Percentiles rank a stretch among this genome's conserved stretches.
Evolutionary conservation across 116 monocot species (phyloP).

Genomic region (Posidonia oceanica): DNA sequence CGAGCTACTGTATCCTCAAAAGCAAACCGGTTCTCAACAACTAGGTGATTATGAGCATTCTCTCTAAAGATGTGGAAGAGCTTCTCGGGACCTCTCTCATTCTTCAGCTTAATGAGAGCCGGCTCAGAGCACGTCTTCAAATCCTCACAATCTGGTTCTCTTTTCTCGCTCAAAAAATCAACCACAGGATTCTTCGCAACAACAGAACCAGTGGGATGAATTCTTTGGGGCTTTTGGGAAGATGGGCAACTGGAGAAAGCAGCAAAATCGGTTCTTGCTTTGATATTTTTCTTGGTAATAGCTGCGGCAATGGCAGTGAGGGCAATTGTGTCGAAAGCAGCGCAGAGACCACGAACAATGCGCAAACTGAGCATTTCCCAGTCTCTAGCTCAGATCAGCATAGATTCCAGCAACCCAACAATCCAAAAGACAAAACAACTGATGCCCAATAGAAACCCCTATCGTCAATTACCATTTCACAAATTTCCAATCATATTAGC

Average conservation of each 20-base stretch:
- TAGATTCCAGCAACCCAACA: too few species aligned
- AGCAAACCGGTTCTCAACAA: conserved; percentile 70
- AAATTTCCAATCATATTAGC: too few species aligned
- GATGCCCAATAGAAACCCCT: too few species aligned
- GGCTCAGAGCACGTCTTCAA: conserved; percentile 24
- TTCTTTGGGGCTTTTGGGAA: conserved; percentile 24
- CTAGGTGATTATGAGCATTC: conserved; percentile 59
- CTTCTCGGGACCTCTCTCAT: conserved; percentile 66
- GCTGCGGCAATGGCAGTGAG: conserved; percentile 56
- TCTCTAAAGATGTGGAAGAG: conserved; percentile 53
- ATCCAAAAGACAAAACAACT: too few species aligned
- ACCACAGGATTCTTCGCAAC: conserved; percentile 8
- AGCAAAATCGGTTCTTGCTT: conserved; percentile 27
- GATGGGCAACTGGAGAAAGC: conserved; percentile 11
- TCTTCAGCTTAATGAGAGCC: conserved; percentile 50
- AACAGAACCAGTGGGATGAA: conserved; percentile 27
- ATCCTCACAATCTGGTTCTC: background rate
- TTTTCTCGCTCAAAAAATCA: conserved; percentile 3
- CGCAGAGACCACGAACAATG: conserved; percentile 54
- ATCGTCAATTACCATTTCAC: too few species aligned
- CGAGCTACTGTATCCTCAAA: conserved; percentile 21
- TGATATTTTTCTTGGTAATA: conserved; percentile 30
- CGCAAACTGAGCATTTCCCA: conserved; percentile 43
- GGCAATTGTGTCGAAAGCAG: conserved; percentile 61
- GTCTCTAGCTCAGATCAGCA: too few species aligned